Conservation (phyloP, 495 filamentous ascomycete genomes). For the Neurospora africana region DNA sequence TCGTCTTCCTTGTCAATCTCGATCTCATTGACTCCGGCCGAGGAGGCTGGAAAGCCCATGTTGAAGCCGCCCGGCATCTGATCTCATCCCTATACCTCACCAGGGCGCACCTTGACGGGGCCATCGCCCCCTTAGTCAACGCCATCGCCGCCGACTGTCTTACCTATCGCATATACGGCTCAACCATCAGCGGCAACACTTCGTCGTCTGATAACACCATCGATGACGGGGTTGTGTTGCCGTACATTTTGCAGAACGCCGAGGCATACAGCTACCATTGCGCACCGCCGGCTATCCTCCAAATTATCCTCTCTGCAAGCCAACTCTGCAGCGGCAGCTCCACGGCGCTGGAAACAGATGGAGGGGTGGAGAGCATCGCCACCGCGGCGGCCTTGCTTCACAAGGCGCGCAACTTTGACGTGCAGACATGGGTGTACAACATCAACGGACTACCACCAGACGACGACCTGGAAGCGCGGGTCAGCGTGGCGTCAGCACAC, state of each 20-base stretch:
- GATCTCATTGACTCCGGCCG: constrained; percentile 47
- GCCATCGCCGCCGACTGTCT: constrained; percentile 36
- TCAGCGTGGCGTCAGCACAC: constrained; percentile 35
- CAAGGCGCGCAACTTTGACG: constrained; percentile 21
- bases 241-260: constrained; percentile 26
- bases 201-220: constrained; percentile 2
- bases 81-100: constrained; percentile 21
- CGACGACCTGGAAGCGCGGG: constrained; percentile 25
- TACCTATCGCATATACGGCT: constrained; percentile 32
- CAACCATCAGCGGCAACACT: constrained; percentile 15
- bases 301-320: constrained; percentile 26
- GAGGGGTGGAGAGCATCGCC: constrained; percentile 8
- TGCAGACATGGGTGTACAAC: constrained; percentile 26
- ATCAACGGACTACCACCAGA: constrained; percentile 22
- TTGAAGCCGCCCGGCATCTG: constrained; percentile 38
- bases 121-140: constrained; percentile 25
- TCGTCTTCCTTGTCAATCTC: constrained; percentile 48
- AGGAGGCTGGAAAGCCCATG: constrained; percentile 44
- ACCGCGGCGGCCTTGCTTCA: constrained; percentile 19
- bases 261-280: constrained; percentile 39
- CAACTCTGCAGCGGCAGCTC: constrained; percentile 17
- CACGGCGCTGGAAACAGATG: background rate
- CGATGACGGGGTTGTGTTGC: constrained; percentile 18
- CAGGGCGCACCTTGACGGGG: constrained; percentile 15
- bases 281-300: constrained; percentile 31